Conservation (phyloP, 148 eudicot species). For the Persicaria maculosa region DNA sequence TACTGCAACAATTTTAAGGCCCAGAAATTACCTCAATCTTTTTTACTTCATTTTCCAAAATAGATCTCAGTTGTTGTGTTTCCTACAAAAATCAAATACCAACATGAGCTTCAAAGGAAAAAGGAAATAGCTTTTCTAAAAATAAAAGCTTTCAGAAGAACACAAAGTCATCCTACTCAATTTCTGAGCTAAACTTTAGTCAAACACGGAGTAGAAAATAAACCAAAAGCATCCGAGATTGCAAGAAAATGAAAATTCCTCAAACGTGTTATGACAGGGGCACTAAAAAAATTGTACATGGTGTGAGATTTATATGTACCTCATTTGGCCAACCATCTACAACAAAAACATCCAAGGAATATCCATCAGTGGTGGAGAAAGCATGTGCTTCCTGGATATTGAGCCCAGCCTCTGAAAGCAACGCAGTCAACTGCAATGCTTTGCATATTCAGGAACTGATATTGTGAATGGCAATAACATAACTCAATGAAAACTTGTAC, state of each 20-base stretch:
- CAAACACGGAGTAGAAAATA: not conserved
- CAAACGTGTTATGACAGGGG: not conserved
- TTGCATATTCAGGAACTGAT: constrained; percentile 7
- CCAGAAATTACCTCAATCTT: constrained; percentile 63
- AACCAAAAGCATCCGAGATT: not conserved
- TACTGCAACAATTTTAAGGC: not conserved
- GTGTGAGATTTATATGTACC: constrained; percentile 28
- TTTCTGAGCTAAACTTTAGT: not conserved
- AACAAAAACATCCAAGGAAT: constrained; percentile 74
- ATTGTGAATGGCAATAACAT: not conserved
- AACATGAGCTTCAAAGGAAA: constrained; percentile 7
- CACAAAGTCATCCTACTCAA: not conserved
- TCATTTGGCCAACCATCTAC: constrained; percentile 86
- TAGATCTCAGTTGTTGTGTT: constrained; percentile 64
- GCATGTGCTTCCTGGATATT: constrained; percentile 90
- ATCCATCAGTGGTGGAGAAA: constrained; percentile 72
- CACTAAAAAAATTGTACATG: not conserved
- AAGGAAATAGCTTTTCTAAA: not conserved
- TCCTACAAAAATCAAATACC: constrained; percentile 43
- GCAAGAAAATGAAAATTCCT: not conserved
- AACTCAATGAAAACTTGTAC: not conserved
- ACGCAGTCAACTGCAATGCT: constrained; percentile 62
- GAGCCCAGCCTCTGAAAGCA: constrained; percentile 67
- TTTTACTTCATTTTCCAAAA: constrained; percentile 54
- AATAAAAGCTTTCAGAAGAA: not conserved